These are phyloP conservation scores for Picea mariana DNA, from an alignment of 83 land plant species.

Conservation along the genomic window DNA sequence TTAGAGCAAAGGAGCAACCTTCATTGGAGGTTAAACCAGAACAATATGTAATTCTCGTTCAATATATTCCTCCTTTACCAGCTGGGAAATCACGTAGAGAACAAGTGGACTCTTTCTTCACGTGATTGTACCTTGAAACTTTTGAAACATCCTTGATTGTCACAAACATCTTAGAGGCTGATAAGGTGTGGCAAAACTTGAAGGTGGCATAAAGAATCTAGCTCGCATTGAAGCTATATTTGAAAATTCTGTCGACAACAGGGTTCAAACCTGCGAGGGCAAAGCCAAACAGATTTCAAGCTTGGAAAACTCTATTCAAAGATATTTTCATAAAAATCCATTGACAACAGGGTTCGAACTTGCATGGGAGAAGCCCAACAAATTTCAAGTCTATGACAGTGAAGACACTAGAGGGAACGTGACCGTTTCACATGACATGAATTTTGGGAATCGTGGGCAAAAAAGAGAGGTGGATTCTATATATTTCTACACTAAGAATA, in stretches of 20 bases:
- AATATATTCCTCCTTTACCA: slow-evolving; percentile 70
- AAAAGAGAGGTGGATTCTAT: slow-evolving; percentile 74
- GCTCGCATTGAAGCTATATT: too few relatives aligned
- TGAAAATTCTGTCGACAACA: too few relatives aligned
- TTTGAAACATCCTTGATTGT: slow-evolving; percentile 77
- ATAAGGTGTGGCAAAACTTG: too few relatives aligned
- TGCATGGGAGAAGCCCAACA: too few relatives aligned
- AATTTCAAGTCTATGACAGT: too few relatives aligned
- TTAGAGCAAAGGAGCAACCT: slow-evolving; percentile 60
- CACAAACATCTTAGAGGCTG: slow-evolving; percentile 62
- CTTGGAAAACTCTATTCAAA: too few relatives aligned
- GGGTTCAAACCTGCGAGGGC: too few relatives aligned
- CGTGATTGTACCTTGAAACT: slow-evolving; percentile 70
- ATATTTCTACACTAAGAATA: slow-evolving; percentile 57
- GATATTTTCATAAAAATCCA: too few relatives aligned
- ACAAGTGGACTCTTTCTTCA: slow-evolving; percentile 82
- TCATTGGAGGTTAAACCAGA: slow-evolving; percentile 55
- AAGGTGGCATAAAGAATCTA: too few relatives aligned
- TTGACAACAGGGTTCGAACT: too few relatives aligned
- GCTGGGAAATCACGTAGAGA: slow-evolving; percentile 57
- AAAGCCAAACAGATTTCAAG: too few relatives aligned
- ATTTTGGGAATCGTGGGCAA: slow-evolving; percentile 74
- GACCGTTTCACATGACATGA: slow-evolving; percentile 67
- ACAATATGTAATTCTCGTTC: slow-evolving; percentile 69
- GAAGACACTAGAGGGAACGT: slow-evolving; percentile 50